Evolutionary conservation across 768 basidiomycete genomes (phyloP), one percentile per base, ranked within the genome.

Genomic region (Sporobolomyces phaffii): DNA sequence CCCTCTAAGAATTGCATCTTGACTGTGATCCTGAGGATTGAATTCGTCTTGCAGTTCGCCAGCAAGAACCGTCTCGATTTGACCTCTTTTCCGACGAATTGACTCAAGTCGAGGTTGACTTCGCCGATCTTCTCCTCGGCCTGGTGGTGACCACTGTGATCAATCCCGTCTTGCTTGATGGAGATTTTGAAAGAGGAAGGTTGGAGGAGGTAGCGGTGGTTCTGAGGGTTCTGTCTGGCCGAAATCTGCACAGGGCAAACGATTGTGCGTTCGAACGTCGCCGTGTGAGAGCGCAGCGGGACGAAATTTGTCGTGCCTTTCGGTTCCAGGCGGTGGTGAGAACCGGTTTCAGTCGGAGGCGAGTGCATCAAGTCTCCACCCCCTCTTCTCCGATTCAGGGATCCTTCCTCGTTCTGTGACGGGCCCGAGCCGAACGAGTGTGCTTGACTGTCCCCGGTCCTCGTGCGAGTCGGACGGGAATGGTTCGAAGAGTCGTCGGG

Each of bases 1-100:
- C 72, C 72, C 11, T 69, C 68, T 9, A 75, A 33, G 61, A 64
- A 68, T 29, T 75, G 61, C 68, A 75, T 67, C 62, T 66, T 73
- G 61, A 75, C 70, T n/a, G 68, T 66, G 18, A 75, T 54, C 22
- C 71, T 40, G 3, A 75, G 47, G 18, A 72, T 65, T 22, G 74
- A 69, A 31, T 75, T 75, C 34, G 71, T 73, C 62, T 70, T 73
- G 61, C 74, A 70, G 22, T 65, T 66, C 43, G 48, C 60, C 8
- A 75, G 49, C 22, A 75, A 50, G 59, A 72, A 73, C 43, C 74
- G 0, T 41, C 70, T 56, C 43, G 74, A 60, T 31, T 49, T 59
- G 17, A 43, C 62, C 10, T 57, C 47, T 10, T 59, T 48, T 11
- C 59, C 63, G 13, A 70, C 72, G 41, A 74, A 74, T 60, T 74